Percentiles rank a stretch among this genome's conserved stretches.
These are phyloP conservation scores for Multifurca ochricompacta DNA, from an alignment of 768 basidiomycete species.

Conservation along the genomic window DNA sequence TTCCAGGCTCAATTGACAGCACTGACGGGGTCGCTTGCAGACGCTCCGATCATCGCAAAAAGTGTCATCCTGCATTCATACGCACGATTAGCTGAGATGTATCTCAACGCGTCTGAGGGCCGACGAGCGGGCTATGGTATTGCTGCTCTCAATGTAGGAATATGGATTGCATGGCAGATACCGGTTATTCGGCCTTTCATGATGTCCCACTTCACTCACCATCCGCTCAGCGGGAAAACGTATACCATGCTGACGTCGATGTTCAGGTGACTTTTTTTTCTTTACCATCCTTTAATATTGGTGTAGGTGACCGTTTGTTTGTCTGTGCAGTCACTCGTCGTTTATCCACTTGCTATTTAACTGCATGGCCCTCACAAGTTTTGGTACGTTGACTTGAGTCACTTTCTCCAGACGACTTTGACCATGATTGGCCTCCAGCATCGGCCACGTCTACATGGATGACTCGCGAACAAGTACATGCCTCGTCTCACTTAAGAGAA, in stretches of 20 bases:
- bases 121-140: conserved; percentile 69
- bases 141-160: conserved; percentile 56
- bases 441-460: conserved; percentile 57
- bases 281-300: neutral
- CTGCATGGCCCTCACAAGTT: conserved; percentile 73
- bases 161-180: conserved; percentile 75
- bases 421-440: conserved; percentile 33
- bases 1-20: conserved; percentile 29
- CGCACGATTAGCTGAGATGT: conserved; percentile 15
- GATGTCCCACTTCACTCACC: conserved; percentile 61
- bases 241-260: conserved; percentile 75
- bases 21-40: conserved; percentile 26
- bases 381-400: conserved; percentile 43
- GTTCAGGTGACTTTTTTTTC: conserved; percentile 58
- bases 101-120: conserved; percentile 49
- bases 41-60: conserved; percentile 30
- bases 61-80: conserved; percentile 18
- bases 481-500: conserved; percentile 45
- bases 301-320: conserved; percentile 1
- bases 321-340: conserved; percentile 55
- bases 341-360: conserved; percentile 71
- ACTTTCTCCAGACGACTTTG: neutral
- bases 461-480: conserved; percentile 38
- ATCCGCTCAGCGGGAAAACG: conserved; percentile 70
- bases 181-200: conserved; percentile 56